Evolutionary conservation across 768 basidiomycete genomes (phyloP), one percentile per base, ranked within the genome.

Genomic region (Amanita rubescens): DNA sequence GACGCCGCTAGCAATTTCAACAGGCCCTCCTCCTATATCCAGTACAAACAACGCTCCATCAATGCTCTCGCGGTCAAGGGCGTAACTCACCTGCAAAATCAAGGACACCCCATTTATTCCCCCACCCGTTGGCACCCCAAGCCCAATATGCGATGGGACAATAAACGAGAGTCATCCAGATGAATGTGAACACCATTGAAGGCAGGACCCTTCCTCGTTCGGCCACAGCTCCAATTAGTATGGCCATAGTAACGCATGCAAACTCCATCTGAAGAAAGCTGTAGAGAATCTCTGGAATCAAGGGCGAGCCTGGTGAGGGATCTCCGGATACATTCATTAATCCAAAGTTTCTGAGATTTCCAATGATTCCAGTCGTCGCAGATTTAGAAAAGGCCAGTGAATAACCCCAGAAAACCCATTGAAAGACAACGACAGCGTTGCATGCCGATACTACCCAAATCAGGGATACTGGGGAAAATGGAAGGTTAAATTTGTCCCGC

Each of bases 91-190:
- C 91, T 51, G 93, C 91, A 64, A 89, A 96, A 66, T 95, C 91
- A 43, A 90, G 73, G 24, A 88, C 87, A 15, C 93, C 93, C 77
- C 82, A 88, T 59, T 79, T 82, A 67, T 83, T 85, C 6, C 79
- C 85, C 93, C 93, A 96, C 1, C 93, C 92, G 56, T 86, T 81
- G 0, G 70, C 58, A 49, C 80, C 80, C 91, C 91, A 94, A 2
- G 79, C 77, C 89, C 91, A 94, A 65, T 78, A 86, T 32, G 90
- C 91, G 55, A 94, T 75, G 8, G 90, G 90, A 61, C 87, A 90
- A 66, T 94, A 93, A n/a, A 94, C 90, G 49, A 94, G 58, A 6
- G 91, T 94, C 63, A 84, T 73, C 93, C 92, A 96, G 51, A 83
- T 57, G 69, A 94, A 94, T 3, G 80, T 77, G 63, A 94, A 81